These are phyloP conservation scores for Teratosphaeria viscida DNA, from an alignment of 2,329 filamentous ascomycete species.

Conservation along the genomic window DNA sequence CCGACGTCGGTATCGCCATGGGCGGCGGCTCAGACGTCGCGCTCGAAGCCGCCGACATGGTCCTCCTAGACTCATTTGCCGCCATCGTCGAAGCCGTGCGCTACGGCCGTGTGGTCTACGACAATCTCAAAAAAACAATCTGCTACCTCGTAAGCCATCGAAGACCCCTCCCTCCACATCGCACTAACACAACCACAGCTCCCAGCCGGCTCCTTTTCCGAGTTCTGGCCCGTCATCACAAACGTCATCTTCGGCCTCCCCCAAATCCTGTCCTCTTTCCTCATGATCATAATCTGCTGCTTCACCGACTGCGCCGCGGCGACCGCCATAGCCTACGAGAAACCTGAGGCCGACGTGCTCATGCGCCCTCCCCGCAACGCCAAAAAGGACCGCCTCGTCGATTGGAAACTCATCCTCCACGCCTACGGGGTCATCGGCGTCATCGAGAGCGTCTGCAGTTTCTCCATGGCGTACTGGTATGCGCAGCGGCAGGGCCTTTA, in stretches of 20 bases:
- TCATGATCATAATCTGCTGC: constrained; percentile 53
- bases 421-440: constrained; percentile 63
- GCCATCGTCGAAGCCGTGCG: constrained; percentile 36
- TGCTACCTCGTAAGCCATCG: not conserved
- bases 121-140: constrained; percentile 34
- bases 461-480: constrained; percentile 39
- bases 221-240: constrained; percentile 67
- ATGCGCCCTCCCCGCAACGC: constrained; percentile 57
- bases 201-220: constrained; percentile 62
- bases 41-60: constrained; percentile 36
- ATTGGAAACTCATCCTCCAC: constrained; percentile 62
- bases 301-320: constrained; percentile 69
- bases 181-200: constrained; percentile 25
- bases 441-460: constrained; percentile 30
- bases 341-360: constrained; percentile 65
- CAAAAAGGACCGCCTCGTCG: constrained; percentile 60
- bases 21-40: constrained; percentile 36
- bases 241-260: constrained; percentile 61
- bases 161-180: not conserved
- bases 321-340: constrained; percentile 64
- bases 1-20: constrained; percentile 38
- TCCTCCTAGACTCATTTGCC: constrained; percentile 36
- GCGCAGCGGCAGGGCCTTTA: constrained; percentile 45
- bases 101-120: constrained; percentile 36
- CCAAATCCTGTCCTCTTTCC: constrained; percentile 61